A percentile compares a stretch with the other conserved stretches of the same genome.
Conservation (phyloP, 306 rosid genomes). For the Clitoria ternatea region DNA sequence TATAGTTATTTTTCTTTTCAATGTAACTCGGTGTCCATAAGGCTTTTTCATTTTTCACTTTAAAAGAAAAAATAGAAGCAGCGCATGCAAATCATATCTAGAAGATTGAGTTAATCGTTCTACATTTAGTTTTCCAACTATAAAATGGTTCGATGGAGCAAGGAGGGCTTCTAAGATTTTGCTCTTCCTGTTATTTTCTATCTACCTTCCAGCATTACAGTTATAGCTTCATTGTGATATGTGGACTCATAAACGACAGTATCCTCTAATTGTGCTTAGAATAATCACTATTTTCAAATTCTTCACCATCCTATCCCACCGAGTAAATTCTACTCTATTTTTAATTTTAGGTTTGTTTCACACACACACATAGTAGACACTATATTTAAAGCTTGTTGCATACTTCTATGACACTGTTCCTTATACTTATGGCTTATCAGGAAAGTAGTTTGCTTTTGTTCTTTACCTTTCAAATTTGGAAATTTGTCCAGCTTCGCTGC, state of each 20-base stretch:
- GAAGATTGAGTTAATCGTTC: neutral
- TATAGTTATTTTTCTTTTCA: neutral
- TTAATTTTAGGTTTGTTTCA: neutral
- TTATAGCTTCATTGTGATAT: neutral
- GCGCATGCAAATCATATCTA: neutral
- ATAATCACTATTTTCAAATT: slow-evolving; percentile 1
- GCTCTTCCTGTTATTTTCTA: neutral
- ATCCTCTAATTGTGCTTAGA: neutral
- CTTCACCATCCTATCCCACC: neutral
- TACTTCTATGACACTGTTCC: slow-evolving; percentile 6
- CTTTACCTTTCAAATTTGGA: slow-evolving; percentile 18
- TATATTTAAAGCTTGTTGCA: neutral
- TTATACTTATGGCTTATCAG: neutral
- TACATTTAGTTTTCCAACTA: neutral
- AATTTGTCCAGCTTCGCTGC: slow-evolving; percentile 8
- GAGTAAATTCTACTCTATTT: neutral
- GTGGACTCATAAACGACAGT: neutral
- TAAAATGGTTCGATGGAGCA: neutral
- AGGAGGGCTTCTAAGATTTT: neutral
- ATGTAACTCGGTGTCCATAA: neutral
- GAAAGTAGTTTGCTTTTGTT: neutral
- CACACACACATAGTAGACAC: neutral
- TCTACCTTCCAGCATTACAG: neutral
- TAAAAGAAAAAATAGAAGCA: neutral
- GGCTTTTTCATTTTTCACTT: neutral